Evolutionary conservation across 176 grass and related monocot species (phyloP).

Genomic region (Ananas comosus): DNA sequence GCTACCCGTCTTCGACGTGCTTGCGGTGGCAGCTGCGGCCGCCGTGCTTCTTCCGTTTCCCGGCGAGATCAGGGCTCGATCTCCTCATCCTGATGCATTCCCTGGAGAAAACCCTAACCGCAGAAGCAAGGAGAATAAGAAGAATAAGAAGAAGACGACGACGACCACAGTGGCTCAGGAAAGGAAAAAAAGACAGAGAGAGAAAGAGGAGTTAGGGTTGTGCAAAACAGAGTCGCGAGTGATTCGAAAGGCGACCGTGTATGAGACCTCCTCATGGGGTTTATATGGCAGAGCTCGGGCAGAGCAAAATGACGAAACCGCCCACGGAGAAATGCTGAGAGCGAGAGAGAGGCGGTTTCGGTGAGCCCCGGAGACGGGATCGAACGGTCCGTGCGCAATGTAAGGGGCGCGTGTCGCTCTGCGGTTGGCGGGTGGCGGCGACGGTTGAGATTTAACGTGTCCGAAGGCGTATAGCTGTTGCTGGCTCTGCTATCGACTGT

Average conservation of each 20-base stretch:
- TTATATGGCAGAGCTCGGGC: neutral
- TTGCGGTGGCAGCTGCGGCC: slow-evolving; percentile 76
- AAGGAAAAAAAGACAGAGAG: no score
- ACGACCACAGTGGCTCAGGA: neutral
- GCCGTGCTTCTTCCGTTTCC: slow-evolving; percentile 37
- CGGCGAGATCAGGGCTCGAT: slow-evolving; percentile 47
- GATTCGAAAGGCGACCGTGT: no score
- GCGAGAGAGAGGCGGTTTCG: no score
- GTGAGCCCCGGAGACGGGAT: neutral
- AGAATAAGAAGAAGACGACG: no score
- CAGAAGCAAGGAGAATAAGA: no score
- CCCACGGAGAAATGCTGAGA: no score
- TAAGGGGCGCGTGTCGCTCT: no score
- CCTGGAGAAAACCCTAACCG: neutral
- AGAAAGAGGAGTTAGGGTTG: neutral
- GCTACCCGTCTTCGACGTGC: slow-evolving; percentile 79
- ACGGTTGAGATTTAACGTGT: neutral
- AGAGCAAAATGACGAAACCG: no score
- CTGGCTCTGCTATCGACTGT: neutral
- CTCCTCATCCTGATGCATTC: slow-evolving; percentile 71
- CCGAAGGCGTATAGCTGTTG: neutral
- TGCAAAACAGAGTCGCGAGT: neutral
- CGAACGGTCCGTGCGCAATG: neutral
- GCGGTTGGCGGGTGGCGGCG: neutral
- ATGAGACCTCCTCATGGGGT: neutral